Base-by-base conservation (phyloP, 768 basidiomycete genomes). In the Phaeotremella skinneri region DNA sequence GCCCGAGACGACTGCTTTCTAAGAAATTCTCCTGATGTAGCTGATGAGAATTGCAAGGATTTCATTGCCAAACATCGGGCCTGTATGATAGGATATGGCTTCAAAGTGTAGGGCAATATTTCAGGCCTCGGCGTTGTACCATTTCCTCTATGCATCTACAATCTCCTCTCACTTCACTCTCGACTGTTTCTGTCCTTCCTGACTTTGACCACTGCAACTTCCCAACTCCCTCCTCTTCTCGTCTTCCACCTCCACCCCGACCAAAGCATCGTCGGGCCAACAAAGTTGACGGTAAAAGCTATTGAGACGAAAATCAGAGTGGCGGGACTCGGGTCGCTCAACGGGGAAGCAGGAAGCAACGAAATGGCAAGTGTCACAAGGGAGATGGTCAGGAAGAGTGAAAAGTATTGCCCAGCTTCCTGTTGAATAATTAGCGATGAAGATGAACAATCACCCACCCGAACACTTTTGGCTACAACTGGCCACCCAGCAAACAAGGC, bases 1-100 rank as follows among this genome's bases (percentile, higher is more conserved):
- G 83, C 82, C n/a, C 83, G 96, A 11, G 96, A 99, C 77, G 87
- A 92, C 64, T 99, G 96, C 78, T 98, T 96, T 81, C 80, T 98
- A 60, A 83, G 84, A 57, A 70, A 74, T 1, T 69, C 78, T 55
- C 71, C 76, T 13, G 84, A 82, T 67, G 86, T 86, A 58, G 87
- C 88, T 4, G 82, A 84, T 56, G 87, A 86, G 58, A 86, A 87
- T 73, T 99, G 96, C 80, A 85, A 81, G 69, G 84, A 88, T 51
- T 79, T 91, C 47, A 83, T 99, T 3, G 82, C 85, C 70, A 83
- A 81, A 58, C 94, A 98, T 67, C 80, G 91, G 51, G 84, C 86
- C 13, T 99, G 96, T 80, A 99, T 99, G 96, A 82, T 86, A 39
- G 79, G 82, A 17, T 83, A 90, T 49, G 94, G 94, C 11, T 98